phyloP scores from a whole-genome alignment of 352 stramenopile genomes.

The Bremia lactucae region DNA sequence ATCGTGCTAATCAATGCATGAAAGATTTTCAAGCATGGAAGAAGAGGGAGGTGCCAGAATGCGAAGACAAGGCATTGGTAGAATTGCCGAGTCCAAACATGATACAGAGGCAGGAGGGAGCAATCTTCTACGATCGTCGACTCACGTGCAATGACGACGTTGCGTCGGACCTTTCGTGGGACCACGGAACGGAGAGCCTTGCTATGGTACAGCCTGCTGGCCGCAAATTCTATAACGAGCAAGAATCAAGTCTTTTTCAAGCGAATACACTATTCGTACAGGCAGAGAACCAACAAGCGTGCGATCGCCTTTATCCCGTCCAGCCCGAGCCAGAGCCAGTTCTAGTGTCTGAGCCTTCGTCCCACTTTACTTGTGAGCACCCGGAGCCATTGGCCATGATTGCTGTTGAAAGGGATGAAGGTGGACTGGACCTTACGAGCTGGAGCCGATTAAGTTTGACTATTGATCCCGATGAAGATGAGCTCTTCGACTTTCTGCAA shows the following conservation, averaged over 20 bases:
- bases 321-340: background rate
- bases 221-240: background rate
- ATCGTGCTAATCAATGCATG: too few species aligned
- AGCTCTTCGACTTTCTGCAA: conserved; percentile 18
- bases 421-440: conserved; percentile 7
- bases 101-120: too few species aligned
- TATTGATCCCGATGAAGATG: conserved; percentile 15
- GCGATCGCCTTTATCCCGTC: conserved; percentile 6
- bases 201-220: background rate
- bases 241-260: conserved; percentile 9
- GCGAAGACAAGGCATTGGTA: too few species aligned
- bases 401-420: too few species aligned
- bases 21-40: too few species aligned
- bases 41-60: too few species aligned
- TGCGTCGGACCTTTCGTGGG: conserved; percentile 6
- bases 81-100: too few species aligned
- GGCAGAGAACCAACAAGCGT: conserved; percentile 8
- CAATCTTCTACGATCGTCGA: too few species aligned
- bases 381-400: too few species aligned
- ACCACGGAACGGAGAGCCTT: background rate
- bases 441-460: conserved; percentile 15
- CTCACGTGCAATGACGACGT: too few species aligned
- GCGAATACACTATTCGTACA: conserved; percentile 8
- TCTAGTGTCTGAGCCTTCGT: too few species aligned
- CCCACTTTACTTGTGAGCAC: too few species aligned